These are phyloP conservation scores for Xylaria sp. DNA, from an alignment of 2,329 filamentous ascomycete genomes.

Conservation along the genomic window DNA sequence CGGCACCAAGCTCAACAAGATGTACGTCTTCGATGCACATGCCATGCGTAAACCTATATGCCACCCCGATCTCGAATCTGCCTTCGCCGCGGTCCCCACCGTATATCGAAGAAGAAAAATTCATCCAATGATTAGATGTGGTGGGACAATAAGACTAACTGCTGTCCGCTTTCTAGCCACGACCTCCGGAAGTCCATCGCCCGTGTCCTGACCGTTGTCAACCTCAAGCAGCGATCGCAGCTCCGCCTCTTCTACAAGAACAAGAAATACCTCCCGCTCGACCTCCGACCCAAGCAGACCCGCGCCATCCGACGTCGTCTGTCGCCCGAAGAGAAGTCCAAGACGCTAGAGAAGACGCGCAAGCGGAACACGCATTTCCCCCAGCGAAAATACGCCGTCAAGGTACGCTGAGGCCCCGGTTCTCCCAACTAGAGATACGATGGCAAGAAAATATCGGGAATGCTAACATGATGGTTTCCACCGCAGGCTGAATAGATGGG, in stretches of 20 bases:
- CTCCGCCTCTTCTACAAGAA: constrained; percentile 99
- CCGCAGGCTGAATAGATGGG: constrained; percentile 32
- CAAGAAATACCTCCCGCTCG: constrained; percentile 99
- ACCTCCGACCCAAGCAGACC: constrained; percentile 98
- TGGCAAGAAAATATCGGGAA: neutral
- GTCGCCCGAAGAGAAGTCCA: constrained; percentile 85
- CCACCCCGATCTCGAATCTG: neutral
- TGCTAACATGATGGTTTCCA: constrained; percentile 14
- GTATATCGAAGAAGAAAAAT: constrained; percentile 8
- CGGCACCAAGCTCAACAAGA: constrained; percentile 94
- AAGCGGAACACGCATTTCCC: constrained; percentile 97
- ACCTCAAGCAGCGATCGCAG: constrained; percentile 98
- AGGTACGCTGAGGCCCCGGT: constrained; percentile 61
- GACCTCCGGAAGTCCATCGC: constrained; percentile 99
- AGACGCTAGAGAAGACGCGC: constrained; percentile 90
- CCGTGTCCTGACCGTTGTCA: constrained; percentile 98
- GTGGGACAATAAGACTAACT: constrained; percentile 3
- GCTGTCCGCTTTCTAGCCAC: constrained; percentile 64
- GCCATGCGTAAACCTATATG: neutral
- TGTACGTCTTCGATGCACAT: constrained; percentile 62
- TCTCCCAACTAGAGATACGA: neutral
- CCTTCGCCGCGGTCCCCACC: neutral
- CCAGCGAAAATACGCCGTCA: constrained; percentile 98
- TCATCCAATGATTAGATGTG: neutral
- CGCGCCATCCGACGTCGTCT: constrained; percentile 95